phyloP scores from a whole-genome alignment of 257 asterid species.

The Capsicum baccatum region DNA sequence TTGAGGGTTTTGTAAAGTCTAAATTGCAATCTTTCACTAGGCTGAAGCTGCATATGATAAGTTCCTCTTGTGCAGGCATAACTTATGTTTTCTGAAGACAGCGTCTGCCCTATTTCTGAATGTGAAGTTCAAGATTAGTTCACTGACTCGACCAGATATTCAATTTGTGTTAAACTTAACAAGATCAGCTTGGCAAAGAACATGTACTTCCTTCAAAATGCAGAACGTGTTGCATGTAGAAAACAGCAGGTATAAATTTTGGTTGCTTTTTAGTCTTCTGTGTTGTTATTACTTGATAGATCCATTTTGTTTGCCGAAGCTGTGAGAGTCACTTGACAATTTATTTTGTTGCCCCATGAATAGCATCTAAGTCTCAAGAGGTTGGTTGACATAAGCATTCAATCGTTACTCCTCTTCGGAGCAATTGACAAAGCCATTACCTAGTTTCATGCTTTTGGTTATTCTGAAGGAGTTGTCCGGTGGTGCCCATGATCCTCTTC shows the following conservation, averaged over 20 bases:
- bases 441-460: constrained; percentile 73
- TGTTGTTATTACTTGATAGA: too few species aligned
- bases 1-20: too few species aligned
- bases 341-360: constrained; percentile 23
- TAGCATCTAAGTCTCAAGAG: constrained; percentile 90
- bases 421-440: constrained; percentile 84
- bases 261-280: background rate
- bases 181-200: constrained; percentile 68
- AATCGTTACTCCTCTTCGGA: constrained; percentile 88
- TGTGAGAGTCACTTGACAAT: constrained; percentile 38
- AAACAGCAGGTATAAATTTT: constrained; percentile 69
- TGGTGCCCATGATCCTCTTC: constrained; percentile 70
- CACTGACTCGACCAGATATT: too few species aligned
- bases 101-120: background rate
- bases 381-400: constrained; percentile 86
- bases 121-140: background rate
- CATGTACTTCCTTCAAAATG: constrained; percentile 83
- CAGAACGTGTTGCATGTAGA: constrained; percentile 95
- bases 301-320: background rate
- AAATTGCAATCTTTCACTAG: background rate
- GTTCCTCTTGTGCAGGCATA: background rate
- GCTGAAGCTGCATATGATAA: background rate
- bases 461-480: constrained; percentile 71
- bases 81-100: background rate
- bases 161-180: too few species aligned